Evolutionary conservation across 805 yeast species (phyloP).

Genomic region (Wickerhamiella kazuoi): DNA sequence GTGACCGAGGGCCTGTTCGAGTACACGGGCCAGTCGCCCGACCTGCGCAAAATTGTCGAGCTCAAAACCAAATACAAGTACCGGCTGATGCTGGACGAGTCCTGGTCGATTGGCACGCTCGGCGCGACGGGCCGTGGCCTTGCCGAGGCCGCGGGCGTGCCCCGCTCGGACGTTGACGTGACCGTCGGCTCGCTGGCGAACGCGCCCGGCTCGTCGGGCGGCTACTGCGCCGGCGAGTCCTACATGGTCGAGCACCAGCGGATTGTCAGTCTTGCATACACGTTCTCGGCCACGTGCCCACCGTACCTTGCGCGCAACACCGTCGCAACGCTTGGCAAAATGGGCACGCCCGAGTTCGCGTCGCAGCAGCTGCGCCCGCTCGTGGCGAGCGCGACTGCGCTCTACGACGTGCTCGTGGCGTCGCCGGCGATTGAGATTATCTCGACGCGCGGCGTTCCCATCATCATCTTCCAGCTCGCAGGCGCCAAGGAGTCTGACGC

Average conservation of each 20-base stretch:
- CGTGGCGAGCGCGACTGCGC: slow-evolving; percentile 9
- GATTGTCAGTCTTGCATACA: slow-evolving; percentile 74
- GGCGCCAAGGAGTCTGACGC: slow-evolving; percentile 21
- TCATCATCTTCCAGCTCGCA: slow-evolving; percentile 46
- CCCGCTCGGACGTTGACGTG: slow-evolving; percentile 58
- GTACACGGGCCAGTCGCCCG: slow-evolving; percentile 62
- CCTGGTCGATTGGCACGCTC: slow-evolving; percentile 67
- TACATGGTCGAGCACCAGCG: slow-evolving; percentile 86
- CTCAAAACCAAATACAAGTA: slow-evolving; percentile 70
- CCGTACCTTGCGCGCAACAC: slow-evolving; percentile 53
- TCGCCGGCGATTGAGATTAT: slow-evolving; percentile 30
- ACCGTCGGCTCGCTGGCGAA: slow-evolving; percentile 76
- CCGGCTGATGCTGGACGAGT: slow-evolving; percentile 75
- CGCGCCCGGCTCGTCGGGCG: slow-evolving; percentile 75
- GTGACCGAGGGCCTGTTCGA: slow-evolving; percentile 82
- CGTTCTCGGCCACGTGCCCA: slow-evolving; percentile 87
- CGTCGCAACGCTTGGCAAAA: slow-evolving; percentile 10
- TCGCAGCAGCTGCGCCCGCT: slow-evolving; percentile 15
- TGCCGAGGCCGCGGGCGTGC: slow-evolving; percentile 51
- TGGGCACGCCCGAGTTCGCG: slow-evolving; percentile 18
- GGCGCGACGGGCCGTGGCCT: slow-evolving; percentile 79
- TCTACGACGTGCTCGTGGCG: slow-evolving; percentile 8
- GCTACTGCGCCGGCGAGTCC: slow-evolving; percentile 73
- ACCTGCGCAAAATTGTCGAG: slow-evolving; percentile 47
- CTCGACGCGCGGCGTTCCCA: slow-evolving; percentile 45